Evolutionary conservation across 257 asterid genomes (phyloP).

Genomic region (Solanum chilense): DNA sequence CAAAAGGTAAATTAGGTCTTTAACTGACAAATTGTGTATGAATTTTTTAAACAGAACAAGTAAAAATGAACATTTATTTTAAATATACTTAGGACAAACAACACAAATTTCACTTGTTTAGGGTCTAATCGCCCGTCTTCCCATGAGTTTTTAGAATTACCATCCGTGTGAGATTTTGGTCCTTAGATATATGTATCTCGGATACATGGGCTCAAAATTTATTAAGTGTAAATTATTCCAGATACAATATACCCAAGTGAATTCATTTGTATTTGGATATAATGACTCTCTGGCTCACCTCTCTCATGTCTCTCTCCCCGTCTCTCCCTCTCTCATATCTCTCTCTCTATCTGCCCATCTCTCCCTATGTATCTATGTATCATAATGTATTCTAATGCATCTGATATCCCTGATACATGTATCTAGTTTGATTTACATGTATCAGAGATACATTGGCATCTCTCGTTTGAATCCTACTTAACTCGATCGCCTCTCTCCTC

Average conservation of each 20-base stretch:
- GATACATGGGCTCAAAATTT: neutral
- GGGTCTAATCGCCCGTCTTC: neutral
- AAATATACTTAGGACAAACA: neutral
- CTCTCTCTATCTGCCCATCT: neutral
- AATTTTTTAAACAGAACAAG: neutral
- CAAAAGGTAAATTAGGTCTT: neutral
- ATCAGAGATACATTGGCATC: neutral
- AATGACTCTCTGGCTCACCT: neutral
- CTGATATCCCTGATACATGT: neutral
- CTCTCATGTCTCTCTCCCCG: neutral
- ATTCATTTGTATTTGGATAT: neutral
- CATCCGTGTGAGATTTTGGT: neutral
- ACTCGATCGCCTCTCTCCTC: neutral
- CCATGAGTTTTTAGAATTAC: too few species aligned
- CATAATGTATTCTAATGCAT: too few species aligned
- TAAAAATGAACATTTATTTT: too few species aligned
- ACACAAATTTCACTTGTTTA: neutral
- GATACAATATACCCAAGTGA: too few species aligned
- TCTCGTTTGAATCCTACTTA: neutral
- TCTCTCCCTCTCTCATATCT: neutral
- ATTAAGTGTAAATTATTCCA: neutral
- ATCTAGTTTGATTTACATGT: neutral
- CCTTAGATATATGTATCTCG: neutral
- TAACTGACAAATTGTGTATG: too few species aligned
- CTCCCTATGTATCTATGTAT: neutral